Conservation (phyloP, 2,329 filamentous ascomycete genomes). For the Dothideomycetes sp. region DNA sequence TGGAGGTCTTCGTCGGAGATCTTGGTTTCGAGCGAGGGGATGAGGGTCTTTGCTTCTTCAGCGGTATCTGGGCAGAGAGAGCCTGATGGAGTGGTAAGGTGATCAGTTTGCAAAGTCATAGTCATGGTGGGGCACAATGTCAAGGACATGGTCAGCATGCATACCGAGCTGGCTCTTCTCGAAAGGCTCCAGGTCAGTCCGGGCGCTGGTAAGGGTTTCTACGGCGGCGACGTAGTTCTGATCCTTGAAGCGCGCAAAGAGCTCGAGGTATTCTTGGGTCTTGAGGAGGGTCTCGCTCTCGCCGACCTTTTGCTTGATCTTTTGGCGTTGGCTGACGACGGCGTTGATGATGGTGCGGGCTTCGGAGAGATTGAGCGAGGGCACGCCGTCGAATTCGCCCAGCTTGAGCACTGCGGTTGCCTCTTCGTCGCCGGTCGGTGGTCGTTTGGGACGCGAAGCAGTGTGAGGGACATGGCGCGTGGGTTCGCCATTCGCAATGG, state of each 20-base stretch:
- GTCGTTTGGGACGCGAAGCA: conserved; percentile 50
- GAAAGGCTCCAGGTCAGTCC: conserved; percentile 66
- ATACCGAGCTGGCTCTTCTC: conserved; percentile 85
- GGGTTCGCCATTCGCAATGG: conserved; percentile 2
- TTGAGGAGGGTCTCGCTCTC: conserved; percentile 56
- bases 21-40: conserved; percentile 80
- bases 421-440: conserved; percentile 72
- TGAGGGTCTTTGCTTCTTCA: conserved; percentile 93
- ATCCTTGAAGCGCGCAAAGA: conserved; percentile 91
- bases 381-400: conserved; percentile 86
- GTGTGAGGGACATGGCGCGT: conserved; percentile 12
- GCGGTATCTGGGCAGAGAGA: conserved; percentile 85
- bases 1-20: conserved; percentile 83
- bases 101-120: background rate
- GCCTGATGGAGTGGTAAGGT: conserved; percentile 38
- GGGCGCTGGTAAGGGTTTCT: conserved; percentile 50
- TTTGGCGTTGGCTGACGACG: conserved; percentile 35
- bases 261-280: conserved; percentile 84
- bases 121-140: no score
- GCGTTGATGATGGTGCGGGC: conserved; percentile 86
- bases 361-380: conserved; percentile 85
- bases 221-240: conserved; percentile 90
- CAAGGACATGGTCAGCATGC: conserved; percentile 20
- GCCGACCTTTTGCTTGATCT: conserved; percentile 8
- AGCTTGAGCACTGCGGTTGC: conserved; percentile 71